These are phyloP conservation scores for Penicillium manginii DNA, from an alignment of 495 filamentous ascomycete genomes.

Conservation along the genomic window DNA sequence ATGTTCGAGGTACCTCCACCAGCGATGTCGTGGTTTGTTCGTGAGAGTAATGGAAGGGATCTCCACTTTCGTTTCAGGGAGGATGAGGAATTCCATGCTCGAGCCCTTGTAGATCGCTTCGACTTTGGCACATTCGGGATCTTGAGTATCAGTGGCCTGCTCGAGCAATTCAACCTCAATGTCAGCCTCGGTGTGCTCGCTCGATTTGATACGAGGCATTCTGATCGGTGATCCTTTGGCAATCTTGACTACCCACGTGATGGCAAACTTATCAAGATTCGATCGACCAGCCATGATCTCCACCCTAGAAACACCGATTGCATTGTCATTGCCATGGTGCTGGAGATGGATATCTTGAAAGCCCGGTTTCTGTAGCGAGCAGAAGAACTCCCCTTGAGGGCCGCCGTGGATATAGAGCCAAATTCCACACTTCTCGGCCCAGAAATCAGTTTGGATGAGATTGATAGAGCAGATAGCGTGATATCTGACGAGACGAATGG, in stretches of 20 bases:
- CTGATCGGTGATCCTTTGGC: constrained; percentile 14
- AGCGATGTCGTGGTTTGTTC: too few species aligned
- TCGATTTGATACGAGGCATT: constrained; percentile 32
- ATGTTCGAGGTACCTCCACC: too few species aligned
- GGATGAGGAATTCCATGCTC: too few species aligned
- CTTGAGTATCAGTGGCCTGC: not conserved
- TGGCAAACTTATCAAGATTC: constrained; percentile 30
- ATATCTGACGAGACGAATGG: constrained; percentile 22
- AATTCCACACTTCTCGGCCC: constrained; percentile 39
- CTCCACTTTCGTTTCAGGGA: too few species aligned
- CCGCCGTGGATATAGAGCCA: constrained; percentile 37
- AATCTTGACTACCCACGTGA: constrained; percentile 33
- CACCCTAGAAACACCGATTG: constrained; percentile 27
- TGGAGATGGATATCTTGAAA: constrained; percentile 29
- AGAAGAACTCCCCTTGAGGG: constrained; percentile 33
- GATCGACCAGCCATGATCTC: constrained; percentile 31
- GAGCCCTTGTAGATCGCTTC: not conserved
- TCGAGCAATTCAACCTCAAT: constrained; percentile 1
- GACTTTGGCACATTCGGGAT: not conserved
- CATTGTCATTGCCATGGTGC: not conserved
- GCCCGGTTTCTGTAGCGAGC: constrained; percentile 17
- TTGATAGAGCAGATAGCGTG: constrained; percentile 38
- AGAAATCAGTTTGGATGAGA: constrained; percentile 36
- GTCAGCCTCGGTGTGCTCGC: not conserved
- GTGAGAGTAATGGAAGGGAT: too few species aligned